Evolutionary conservation across 2,329 filamentous ascomycete species (phyloP), one percentile per base, ranked within the genome.

Genomic region (Graphiopsis chlorocephala): DNA sequence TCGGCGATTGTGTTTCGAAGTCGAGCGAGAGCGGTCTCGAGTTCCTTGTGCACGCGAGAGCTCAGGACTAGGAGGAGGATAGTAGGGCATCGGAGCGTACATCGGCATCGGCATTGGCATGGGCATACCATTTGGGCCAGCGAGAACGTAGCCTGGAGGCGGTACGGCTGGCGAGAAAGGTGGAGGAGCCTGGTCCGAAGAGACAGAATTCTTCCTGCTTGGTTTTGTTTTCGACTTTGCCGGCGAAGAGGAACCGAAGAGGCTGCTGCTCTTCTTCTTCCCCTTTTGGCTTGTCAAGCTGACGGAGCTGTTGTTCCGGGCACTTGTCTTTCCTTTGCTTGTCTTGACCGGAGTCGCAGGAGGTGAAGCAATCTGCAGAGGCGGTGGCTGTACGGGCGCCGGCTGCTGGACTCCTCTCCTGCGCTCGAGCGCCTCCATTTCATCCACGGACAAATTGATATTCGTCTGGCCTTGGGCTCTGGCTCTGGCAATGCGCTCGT

Each of bases 401-500:
- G 71, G 63, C 69, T 86, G 67, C 63, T 65, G 63, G 63, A 65
- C 48, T 61, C 31, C 33, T 61, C 85, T 80, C 72, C 85, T 83
- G 68, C 88, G 86, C 74, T 94, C 90, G 70, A 96, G 83, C 55
- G 92, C 93, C 67, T 89, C 90, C 71, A 97, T 82, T 77, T 97
- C 93, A 62, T 90, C 87, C 72, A 88, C 86, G 70, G 85, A 92
- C 68, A 98, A 84, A 75, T 89, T 90, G 64, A 97, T 91, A 64
- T 96, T 91, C 52, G 84, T 82, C 76, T 89, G 90, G 68, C 93
- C 93, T 72, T 87, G 87, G 68, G 86, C 86, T 75, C 91, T 88
- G 17, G 93, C 92, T 69, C 88, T 86, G 68, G 88, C 86, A 74
- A 97, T 96, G 69, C 92, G 89, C 71, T 88, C 87, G 77, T 96